These are phyloP conservation scores for Gossypium turneri DNA, from an alignment of 345 rosid genomes.

Conservation along the genomic window DNA sequence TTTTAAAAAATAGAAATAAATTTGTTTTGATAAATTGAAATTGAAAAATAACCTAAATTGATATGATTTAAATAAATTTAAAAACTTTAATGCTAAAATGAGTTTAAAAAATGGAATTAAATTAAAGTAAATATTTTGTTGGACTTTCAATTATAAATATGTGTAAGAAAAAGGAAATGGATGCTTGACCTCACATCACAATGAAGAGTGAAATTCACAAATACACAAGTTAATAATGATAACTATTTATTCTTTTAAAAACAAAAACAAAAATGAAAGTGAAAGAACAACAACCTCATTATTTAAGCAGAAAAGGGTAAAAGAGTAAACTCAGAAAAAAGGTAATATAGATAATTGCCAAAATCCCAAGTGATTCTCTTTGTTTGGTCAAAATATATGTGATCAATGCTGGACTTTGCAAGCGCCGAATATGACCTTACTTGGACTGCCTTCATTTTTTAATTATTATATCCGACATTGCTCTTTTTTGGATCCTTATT, in stretches of 20 bases:
- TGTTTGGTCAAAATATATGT: constrained; percentile 1
- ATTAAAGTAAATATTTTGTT: too few species aligned
- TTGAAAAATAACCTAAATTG: too few species aligned
- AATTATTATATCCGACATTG: too few species aligned
- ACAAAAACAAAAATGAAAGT: not conserved
- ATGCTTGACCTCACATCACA: not conserved
- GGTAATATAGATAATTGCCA: not conserved
- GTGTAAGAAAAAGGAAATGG: not conserved
- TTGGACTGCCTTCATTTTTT: constrained; percentile 1
- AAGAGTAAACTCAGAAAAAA: not conserved
- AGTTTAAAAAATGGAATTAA: too few species aligned
- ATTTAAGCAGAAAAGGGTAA: not conserved
- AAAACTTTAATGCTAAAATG: too few species aligned
- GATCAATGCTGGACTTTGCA: not conserved
- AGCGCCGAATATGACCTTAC: constrained; percentile 12
- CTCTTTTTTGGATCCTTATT: not conserved
- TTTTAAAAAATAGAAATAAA: too few species aligned
- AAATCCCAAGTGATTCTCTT: not conserved
- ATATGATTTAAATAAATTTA: too few species aligned
- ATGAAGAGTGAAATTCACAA: not conserved
- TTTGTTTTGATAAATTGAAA: too few species aligned
- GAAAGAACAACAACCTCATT: not conserved
- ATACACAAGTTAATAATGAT: not conserved
- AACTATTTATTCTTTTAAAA: not conserved
- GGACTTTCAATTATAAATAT: not conserved